Base-by-base conservation (phyloP, 2,329 filamentous ascomycete genomes). In the Monosporascus sp. region DNA sequence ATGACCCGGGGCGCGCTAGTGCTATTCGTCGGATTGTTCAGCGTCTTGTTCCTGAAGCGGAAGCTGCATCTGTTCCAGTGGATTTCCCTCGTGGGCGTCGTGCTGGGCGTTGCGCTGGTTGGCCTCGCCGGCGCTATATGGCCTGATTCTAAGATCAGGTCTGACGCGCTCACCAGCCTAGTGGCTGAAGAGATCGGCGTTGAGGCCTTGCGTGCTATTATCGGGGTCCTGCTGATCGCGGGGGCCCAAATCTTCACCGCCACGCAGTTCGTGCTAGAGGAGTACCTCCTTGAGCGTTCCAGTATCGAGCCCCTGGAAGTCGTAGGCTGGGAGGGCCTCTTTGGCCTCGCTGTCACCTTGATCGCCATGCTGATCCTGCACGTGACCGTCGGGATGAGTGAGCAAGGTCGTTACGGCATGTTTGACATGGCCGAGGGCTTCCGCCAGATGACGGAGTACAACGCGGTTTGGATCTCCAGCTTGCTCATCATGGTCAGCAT, bases 1-100 rank as follows among this genome's bases (percentile, higher is more conserved):
- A 99, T 99, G 94, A 97, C 93, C 1, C 81, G 94, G 55, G 94
- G 94, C 8, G 94, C 94, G 0, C 79, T 99, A 43, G 93, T 99
- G 3, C 79, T 99, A 7, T 99, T 99, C 63, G 94, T 99, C 20
- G 94, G 94, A 0, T 75, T 97, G 0, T 97, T 99, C 74, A 96
- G 91, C 65, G 92, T 99, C 27, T 65, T 96, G 14, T 97, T 99
- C 70, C 77, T 99, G 53, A 86, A 84, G 64, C 84, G 91, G 48
- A 87, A 84, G 61, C 78, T 99, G 37, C 82, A 85, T 56, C 68
- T 88, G n/a, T 97, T 93, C 76, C 94, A 99, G 70, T 99, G 94
- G 94, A 75, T 89, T 54, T 89, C 91, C 6, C 81, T 99, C 5
- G 79, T 92, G 50, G 85, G 95, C 31, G 94, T 97, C 14, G 89